These are phyloP conservation scores for Aspergillus avenaceus DNA, from an alignment of 495 filamentous ascomycete species.

Conservation along the genomic window DNA sequence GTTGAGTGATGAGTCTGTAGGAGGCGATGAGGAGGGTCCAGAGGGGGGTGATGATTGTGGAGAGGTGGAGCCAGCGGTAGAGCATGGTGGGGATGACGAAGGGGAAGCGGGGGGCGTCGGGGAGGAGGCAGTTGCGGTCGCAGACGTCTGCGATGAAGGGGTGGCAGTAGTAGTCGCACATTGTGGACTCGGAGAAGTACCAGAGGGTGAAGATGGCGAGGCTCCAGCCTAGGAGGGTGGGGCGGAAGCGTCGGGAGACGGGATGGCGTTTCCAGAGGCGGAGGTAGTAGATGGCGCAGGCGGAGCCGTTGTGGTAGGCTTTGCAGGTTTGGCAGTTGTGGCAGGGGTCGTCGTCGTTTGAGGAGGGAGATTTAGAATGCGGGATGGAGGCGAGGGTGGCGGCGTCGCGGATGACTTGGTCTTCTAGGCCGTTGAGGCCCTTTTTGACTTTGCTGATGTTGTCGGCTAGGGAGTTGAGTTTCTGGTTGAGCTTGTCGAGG, in stretches of 20 bases:
- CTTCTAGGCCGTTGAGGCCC: constrained; percentile 63
- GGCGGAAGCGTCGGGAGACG: constrained; percentile 35
- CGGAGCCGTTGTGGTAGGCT: constrained; percentile 17
- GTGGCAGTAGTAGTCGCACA: constrained; percentile 61
- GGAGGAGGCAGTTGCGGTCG: constrained; percentile 41
- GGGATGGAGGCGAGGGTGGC: constrained; percentile 16
- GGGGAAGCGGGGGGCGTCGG: constrained; percentile 43
- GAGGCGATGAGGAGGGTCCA: constrained; percentile 29
- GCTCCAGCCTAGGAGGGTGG: constrained; percentile 55
- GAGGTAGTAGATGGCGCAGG: constrained; percentile 51
- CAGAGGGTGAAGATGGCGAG: constrained; percentile 46
- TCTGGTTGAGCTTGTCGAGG: constrained; percentile 55
- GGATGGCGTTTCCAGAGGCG: constrained; percentile 50
- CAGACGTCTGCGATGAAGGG: constrained; percentile 44
- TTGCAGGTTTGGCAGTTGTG: constrained; percentile 27
- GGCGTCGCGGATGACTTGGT: constrained; percentile 46
- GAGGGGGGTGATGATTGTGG: constrained; percentile 26
- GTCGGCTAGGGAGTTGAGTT: constrained; percentile 53
- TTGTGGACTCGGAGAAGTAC: constrained; percentile 56
- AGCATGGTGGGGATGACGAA: constrained; percentile 45
- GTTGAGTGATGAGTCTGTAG: constrained; percentile 29
- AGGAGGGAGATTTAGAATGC: no score
- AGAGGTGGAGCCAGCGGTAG: constrained; percentile 41
- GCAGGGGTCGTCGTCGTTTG: constrained; percentile 9
- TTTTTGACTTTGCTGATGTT: constrained; percentile 64